Conservation (phyloP, 228 moss, liverwort and hornwort genomes). For the Sphagnum fallax region DNA sequence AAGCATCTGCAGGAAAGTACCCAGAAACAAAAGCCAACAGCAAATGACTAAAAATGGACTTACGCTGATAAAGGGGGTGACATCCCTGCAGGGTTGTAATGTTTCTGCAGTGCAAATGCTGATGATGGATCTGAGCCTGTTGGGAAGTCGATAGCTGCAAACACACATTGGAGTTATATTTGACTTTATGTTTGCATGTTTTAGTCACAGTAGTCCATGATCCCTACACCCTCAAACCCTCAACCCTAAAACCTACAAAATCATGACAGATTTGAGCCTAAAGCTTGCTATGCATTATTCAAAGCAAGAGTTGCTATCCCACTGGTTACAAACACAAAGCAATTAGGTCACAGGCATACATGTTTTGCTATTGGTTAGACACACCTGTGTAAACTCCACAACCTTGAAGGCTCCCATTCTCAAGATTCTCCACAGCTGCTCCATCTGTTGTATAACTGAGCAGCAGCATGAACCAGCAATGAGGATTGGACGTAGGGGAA, state of each 20-base stretch:
- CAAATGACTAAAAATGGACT: not conserved
- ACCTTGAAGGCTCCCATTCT: constrained; percentile 51
- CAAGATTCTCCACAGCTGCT: constrained; percentile 42
- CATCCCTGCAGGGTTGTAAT: constrained; percentile 52
- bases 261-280: no score
- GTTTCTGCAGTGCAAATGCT: constrained; percentile 68
- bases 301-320: not conserved
- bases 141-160: constrained; percentile 73
- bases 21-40: no score
- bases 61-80: constrained; percentile 68
- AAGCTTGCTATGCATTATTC: no score
- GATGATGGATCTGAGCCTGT: constrained; percentile 60
- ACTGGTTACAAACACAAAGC: not conserved
- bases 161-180: constrained; percentile 7
- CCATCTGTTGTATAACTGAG: constrained; percentile 83
- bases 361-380: constrained; percentile 2
- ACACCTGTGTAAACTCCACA: constrained; percentile 61
- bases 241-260: no score
- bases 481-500: no score
- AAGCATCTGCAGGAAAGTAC: no score
- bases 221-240: no score
- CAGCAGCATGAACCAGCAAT: not conserved
- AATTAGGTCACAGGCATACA: not conserved
- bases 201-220: no score
- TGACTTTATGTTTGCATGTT: no score